phyloP scores from a whole-genome alignment of 2,329 filamentous ascomycete species.

The Rutstroemia sydowiana region DNA sequence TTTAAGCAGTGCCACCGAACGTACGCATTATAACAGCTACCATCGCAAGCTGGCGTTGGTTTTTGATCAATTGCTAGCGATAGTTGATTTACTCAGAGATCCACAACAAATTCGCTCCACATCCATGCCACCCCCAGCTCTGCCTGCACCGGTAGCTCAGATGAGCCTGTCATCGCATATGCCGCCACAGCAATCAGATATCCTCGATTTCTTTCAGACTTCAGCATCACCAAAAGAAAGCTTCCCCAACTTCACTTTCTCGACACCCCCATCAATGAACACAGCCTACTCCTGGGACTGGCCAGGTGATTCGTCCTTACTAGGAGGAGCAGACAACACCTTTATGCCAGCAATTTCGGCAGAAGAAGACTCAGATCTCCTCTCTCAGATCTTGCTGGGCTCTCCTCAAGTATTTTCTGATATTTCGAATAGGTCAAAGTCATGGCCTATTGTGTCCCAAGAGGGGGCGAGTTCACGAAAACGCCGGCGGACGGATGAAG shows the following conservation, averaged over 20 bases:
- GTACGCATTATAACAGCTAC: conserved; percentile 9
- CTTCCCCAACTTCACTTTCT: neutral
- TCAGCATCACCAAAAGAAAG: neutral
- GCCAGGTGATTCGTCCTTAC: neutral
- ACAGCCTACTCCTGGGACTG: neutral
- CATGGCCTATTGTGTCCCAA: too few species aligned
- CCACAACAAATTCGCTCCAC: neutral
- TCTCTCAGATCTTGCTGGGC: too few species aligned
- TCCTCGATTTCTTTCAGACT: neutral
- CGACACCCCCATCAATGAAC: neutral
- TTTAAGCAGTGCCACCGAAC: conserved; percentile 4
- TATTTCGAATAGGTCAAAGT: too few species aligned
- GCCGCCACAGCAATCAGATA: neutral
- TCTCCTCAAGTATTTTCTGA: too few species aligned
- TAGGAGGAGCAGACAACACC: neutral
- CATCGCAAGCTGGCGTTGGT: conserved; percentile 5
- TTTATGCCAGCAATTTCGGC: neutral
- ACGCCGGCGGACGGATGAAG: neutral
- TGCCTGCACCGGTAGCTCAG: neutral
- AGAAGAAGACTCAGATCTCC: neutral
- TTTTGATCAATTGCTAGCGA: conserved; percentile 1
- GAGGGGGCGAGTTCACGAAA: too few species aligned
- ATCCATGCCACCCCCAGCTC: neutral
- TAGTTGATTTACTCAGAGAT: neutral
- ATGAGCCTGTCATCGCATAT: neutral